These are phyloP conservation scores for Phytophthora pseudosyringae DNA, from an alignment of 352 stramenopile species.

Conservation along the genomic window DNA sequence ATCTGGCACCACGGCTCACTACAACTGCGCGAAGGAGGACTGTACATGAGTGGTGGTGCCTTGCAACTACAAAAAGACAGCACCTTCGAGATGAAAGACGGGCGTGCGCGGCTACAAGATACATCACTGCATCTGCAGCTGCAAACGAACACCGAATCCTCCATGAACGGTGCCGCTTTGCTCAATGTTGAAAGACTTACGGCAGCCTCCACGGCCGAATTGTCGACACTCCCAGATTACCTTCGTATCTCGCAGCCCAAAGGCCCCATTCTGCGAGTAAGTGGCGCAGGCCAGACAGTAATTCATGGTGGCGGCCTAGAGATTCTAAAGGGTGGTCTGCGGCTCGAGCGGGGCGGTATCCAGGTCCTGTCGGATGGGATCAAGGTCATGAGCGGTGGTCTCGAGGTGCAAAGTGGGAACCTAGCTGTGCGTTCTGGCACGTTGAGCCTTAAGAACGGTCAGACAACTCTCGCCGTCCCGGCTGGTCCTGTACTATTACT, in stretches of 20 bases:
- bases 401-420: slow-evolving; percentile 53
- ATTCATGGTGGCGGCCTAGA: slow-evolving; percentile 67
- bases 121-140: slow-evolving; percentile 43
- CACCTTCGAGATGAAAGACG: slow-evolving; percentile 51
- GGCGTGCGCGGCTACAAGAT: slow-evolving; percentile 51
- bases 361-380: slow-evolving; percentile 68
- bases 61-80: slow-evolving; percentile 60
- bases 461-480: slow-evolving; percentile 33
- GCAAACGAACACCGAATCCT: slow-evolving; percentile 14
- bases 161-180: slow-evolving; percentile 29
- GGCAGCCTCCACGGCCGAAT: slow-evolving; percentile 14
- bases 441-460: slow-evolving; percentile 51
- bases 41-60: slow-evolving; percentile 33
- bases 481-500: slow-evolving; percentile 32
- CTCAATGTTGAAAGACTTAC: slow-evolving; percentile 49
- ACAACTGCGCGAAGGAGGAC: slow-evolving; percentile 24
- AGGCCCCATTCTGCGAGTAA: slow-evolving; percentile 59
- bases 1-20: slow-evolving; percentile 36
- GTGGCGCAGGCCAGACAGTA: slow-evolving; percentile 52
- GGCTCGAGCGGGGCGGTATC: slow-evolving; percentile 60
- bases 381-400: slow-evolving; percentile 46
- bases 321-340: slow-evolving; percentile 62
- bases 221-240: slow-evolving; percentile 47
- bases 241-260: slow-evolving; percentile 48
- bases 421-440: slow-evolving; percentile 46